Evolutionary conservation across 2,329 filamentous ascomycete species (phyloP).

Genomic region (Paraconiothyrium brasiliense): DNA sequence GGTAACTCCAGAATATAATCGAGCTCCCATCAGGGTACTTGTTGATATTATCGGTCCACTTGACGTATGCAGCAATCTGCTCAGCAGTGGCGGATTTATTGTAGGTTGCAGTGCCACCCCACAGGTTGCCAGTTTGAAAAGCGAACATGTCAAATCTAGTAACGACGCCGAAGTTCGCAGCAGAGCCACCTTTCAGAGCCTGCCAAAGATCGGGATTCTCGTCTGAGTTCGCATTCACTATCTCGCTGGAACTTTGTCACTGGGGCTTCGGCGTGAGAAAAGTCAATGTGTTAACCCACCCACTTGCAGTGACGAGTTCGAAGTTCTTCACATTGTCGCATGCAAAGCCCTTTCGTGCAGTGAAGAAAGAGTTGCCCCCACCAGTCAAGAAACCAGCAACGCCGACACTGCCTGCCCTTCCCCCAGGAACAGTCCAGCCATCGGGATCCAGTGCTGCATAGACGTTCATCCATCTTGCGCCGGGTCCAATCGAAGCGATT

Average conservation of each 20-base stretch:
- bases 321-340: conserved; percentile 41
- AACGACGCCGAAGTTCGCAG: conserved; percentile 53
- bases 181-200: conserved; percentile 53
- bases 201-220: conserved; percentile 47
- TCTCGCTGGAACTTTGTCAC: neutral
- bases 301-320: conserved; percentile 51
- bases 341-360: conserved; percentile 31
- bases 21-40: conserved; percentile 34
- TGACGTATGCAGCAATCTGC: conserved; percentile 31
- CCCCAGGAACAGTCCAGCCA: conserved; percentile 32
- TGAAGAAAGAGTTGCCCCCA: conserved; percentile 40
- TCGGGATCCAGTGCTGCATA: conserved; percentile 37
- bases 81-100: conserved; percentile 25
- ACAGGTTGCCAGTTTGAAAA: conserved; percentile 35
- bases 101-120: conserved; percentile 31
- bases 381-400: conserved; percentile 40
- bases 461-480: conserved; percentile 46
- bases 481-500: conserved; percentile 36
- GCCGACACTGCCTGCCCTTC: conserved; percentile 36
- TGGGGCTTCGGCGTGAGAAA: neutral
- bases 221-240: conserved; percentile 49
- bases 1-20: conserved; percentile 37
- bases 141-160: conserved; percentile 45
- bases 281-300: conserved; percentile 22
- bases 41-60: conserved; percentile 35